phyloP scores from a whole-genome alignment of 176 grass and related monocot genomes.

The Luzula sylvatica region DNA sequence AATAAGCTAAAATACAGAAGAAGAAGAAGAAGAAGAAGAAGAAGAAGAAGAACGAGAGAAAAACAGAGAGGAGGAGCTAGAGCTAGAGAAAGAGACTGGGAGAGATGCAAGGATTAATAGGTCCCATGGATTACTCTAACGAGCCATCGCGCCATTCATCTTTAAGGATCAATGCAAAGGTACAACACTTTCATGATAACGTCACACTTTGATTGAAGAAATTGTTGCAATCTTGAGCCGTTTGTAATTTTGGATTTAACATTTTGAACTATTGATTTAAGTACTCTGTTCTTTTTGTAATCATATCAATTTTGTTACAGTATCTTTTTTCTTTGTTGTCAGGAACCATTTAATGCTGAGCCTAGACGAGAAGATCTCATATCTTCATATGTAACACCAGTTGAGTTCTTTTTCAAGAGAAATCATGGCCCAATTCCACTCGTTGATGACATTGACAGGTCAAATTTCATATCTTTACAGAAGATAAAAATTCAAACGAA shows the following conservation, averaged over 20 bases:
- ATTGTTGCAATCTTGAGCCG: no score
- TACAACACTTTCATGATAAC: background rate
- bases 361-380: constrained; percentile 19
- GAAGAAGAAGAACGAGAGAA: background rate
- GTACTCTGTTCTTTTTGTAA: no score
- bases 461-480: background rate
- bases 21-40: background rate
- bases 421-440: constrained; percentile 35
- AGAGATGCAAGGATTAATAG: constrained; percentile 21
- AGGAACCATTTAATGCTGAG: constrained; percentile 36
- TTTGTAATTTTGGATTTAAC: no score
- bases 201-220: background rate
- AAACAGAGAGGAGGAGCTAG: constrained; percentile 18
- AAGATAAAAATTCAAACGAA: background rate
- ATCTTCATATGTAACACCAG: constrained; percentile 27
- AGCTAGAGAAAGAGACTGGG: background rate
- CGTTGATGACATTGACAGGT: constrained; percentile 30
- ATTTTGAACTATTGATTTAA: no score
- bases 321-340: constrained; percentile 5
- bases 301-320: constrained; percentile 1
- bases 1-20: background rate
- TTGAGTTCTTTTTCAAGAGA: constrained; percentile 38
- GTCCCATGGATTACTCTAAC: constrained; percentile 22
- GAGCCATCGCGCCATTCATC: constrained; percentile 27
- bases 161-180: constrained; percentile 24